These are phyloP conservation scores for Beta macrorhiza DNA, from an alignment of 179 eudicot species.

Conservation along the genomic window DNA sequence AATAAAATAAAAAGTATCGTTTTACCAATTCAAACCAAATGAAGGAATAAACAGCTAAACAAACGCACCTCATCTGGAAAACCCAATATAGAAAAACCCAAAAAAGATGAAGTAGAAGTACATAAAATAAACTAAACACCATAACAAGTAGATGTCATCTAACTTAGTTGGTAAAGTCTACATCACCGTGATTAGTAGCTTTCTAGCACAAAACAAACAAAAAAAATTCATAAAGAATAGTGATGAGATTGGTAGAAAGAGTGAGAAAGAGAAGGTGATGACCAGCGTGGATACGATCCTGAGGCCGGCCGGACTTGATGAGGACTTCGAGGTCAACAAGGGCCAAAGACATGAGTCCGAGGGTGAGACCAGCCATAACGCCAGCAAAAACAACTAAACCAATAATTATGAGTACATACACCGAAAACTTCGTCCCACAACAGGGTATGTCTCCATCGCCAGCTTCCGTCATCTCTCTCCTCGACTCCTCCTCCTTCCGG, in stretches of 20 bases:
- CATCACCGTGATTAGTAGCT: too few relatives aligned
- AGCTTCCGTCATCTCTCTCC: slow-evolving; percentile 32
- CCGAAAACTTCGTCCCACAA: slow-evolving; percentile 48
- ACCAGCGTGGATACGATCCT: slow-evolving; percentile 77
- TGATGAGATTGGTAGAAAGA: neutral
- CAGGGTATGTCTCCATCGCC: slow-evolving; percentile 41
- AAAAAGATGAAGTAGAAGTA: too few relatives aligned
- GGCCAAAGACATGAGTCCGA: slow-evolving; percentile 85
- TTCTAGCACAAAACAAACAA: too few relatives aligned
- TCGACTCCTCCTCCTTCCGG: neutral
- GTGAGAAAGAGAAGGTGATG: neutral
- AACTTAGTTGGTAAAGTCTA: too few relatives aligned
- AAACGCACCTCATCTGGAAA: too few relatives aligned
- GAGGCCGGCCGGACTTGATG: slow-evolving; percentile 77
- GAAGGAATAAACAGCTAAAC: too few relatives aligned
- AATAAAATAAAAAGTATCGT: too few relatives aligned
- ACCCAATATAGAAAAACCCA: too few relatives aligned
- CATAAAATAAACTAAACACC: too few relatives aligned
- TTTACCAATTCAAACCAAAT: too few relatives aligned
- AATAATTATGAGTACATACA: slow-evolving; percentile 38
- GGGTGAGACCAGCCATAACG: slow-evolving; percentile 83
- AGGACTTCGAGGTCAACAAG: slow-evolving; percentile 94
- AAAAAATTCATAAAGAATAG: neutral
- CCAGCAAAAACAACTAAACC: slow-evolving; percentile 79
- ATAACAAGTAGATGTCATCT: too few relatives aligned